Percentiles rank a stretch among this genome's conserved stretches.
Conservation (phyloP, 78 protist genomes). For the Dictyostelium capitatum region DNA sequence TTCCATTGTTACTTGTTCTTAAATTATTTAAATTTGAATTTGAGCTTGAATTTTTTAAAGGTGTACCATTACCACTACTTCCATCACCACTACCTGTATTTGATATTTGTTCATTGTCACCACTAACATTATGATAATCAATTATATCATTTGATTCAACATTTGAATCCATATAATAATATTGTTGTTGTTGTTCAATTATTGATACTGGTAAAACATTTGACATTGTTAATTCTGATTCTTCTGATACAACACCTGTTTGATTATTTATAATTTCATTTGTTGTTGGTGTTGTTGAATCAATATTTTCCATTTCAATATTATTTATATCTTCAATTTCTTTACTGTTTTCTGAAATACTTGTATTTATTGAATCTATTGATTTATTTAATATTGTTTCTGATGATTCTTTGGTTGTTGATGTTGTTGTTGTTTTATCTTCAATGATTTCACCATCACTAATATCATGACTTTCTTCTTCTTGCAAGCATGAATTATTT, state of each 20-base stretch:
- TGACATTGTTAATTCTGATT: not conserved
- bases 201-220: not conserved
- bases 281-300: not conserved
- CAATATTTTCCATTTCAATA: not conserved
- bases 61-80: not conserved
- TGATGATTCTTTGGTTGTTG: not conserved
- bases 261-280: not conserved
- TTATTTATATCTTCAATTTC: not conserved
- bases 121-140: not conserved
- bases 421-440: not conserved
- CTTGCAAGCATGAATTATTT: no score
- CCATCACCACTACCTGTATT: not conserved
- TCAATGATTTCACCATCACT: conserved; percentile 9
- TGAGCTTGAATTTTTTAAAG: not conserved
- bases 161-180: conserved; percentile 11
- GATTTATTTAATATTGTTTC: not conserved
- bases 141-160: not conserved
- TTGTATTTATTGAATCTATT: not conserved
- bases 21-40: not conserved
- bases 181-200: not conserved
- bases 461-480: not conserved
- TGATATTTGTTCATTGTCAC: not conserved
- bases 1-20: conserved; percentile 4
- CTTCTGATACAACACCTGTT: no score
- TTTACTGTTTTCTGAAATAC: not conserved